phyloP scores from a whole-genome alignment of 2,329 filamentous ascomycete genomes.

The Aspergillus pseudonomiae region DNA sequence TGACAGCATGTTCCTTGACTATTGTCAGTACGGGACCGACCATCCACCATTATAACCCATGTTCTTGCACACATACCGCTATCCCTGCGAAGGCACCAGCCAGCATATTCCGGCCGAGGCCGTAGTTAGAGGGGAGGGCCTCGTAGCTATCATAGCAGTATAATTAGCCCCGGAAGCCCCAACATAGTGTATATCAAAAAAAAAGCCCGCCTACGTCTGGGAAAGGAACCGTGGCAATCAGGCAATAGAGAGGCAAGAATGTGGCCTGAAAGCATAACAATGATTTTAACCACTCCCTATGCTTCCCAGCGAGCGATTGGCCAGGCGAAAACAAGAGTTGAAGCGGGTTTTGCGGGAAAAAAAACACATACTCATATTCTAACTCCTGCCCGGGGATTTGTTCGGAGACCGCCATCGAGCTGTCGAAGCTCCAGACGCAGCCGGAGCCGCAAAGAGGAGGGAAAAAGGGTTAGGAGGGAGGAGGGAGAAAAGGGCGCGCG shows the following conservation, averaged over 20 bases:
- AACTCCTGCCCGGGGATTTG: slow-evolving; percentile 45
- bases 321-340: slow-evolving; percentile 1
- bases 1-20: slow-evolving; percentile 88
- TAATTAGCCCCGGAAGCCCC: not conserved
- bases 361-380: slow-evolving; percentile 46
- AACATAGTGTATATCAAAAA: not conserved
- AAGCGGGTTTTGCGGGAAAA: not conserved
- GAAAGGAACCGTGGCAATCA: not conserved
- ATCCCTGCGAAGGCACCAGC: slow-evolving; percentile 97
- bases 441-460: slow-evolving; percentile 30
- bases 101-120: slow-evolving; percentile 89
- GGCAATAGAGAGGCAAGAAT: not conserved
- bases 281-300: not conserved
- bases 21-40: slow-evolving; percentile 18
- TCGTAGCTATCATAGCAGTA: slow-evolving; percentile 70
- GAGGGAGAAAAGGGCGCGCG: not conserved
- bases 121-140: slow-evolving; percentile 91
- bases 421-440: slow-evolving; percentile 38
- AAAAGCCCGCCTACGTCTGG: not conserved
- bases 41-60: slow-evolving; percentile 6
- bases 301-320: not conserved
- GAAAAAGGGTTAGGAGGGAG: not conserved
- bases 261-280: not conserved
- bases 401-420: slow-evolving; percentile 47
- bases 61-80: slow-evolving; percentile 64